A percentile compares a stretch with the other conserved stretches of the same genome.
Conservation (phyloP, 805 yeast genomes). For the Barnettozyma pratensis region DNA sequence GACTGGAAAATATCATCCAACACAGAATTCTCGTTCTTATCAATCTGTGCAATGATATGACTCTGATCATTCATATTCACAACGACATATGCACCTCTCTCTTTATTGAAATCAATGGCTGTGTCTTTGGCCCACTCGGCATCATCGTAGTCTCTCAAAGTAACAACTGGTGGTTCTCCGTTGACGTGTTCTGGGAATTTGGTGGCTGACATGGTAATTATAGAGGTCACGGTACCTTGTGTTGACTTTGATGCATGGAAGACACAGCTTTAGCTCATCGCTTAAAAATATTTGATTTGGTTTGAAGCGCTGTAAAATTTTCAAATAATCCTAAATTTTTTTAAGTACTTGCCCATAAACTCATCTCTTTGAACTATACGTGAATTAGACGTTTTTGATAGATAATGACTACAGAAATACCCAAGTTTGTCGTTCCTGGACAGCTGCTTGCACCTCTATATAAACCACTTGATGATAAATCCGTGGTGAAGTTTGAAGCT, state of each 20-base stretch:
- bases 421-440: conserved; percentile 67
- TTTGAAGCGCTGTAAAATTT: no score
- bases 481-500: conserved; percentile 38
- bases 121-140: conserved; percentile 49
- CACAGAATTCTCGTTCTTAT: conserved; percentile 31
- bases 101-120: conserved; percentile 36
- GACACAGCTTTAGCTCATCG: not conserved
- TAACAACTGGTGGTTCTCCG: conserved; percentile 43
- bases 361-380: not conserved
- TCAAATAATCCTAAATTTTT: no score
- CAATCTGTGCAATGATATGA: conserved; percentile 39
- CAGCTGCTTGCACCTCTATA: conserved; percentile 64
- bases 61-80: conserved; percentile 42
- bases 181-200: conserved; percentile 38
- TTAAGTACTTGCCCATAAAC: not conserved
- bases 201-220: conserved; percentile 5
- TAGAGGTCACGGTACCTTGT: not conserved
- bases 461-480: conserved; percentile 14
- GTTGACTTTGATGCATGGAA: not conserved
- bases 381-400: no score
- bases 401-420: conserved; percentile 25
- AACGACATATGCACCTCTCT: conserved; percentile 31
- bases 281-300: not conserved
- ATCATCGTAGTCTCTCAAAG: conserved; percentile 42
- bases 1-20: conserved; percentile 41